Percentiles rank a stretch among this genome's conserved stretches.
phyloP scores from a whole-genome alignment of 306 rosid genomes.

The Bauhinia variegata region DNA sequence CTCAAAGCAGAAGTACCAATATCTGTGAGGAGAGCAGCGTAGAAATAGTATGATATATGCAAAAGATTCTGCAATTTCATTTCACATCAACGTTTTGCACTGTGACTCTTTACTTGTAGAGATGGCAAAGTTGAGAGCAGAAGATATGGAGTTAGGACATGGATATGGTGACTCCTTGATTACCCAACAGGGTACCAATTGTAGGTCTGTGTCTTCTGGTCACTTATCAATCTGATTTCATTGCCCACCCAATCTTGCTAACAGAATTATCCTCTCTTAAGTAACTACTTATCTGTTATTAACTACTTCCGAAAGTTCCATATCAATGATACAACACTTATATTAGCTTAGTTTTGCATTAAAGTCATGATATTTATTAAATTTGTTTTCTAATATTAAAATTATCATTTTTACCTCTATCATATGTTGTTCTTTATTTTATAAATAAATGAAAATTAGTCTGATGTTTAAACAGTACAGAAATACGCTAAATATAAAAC shows the following conservation, averaged over 20 bases:
- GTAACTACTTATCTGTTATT: constrained; percentile 19
- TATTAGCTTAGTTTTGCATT: not conserved
- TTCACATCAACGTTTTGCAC: constrained; percentile 14
- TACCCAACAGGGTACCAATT: not conserved
- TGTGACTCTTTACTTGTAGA: constrained; percentile 26
- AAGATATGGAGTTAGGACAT: not conserved
- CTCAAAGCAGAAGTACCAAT: not conserved
- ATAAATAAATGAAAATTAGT: no score
- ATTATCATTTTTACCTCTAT: constrained; percentile 3
- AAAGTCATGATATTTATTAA: no score
- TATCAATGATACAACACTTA: not conserved
- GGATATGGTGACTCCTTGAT: not conserved
- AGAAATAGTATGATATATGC: not conserved
- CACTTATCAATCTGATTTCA: constrained; percentile 32
- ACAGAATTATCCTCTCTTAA: constrained; percentile 11
- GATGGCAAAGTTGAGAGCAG: constrained; percentile 19
- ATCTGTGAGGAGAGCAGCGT: not conserved
- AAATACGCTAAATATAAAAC: no score
- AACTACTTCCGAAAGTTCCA: constrained; percentile 19
- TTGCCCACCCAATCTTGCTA: constrained; percentile 22
- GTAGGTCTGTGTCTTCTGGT: constrained; percentile 26
- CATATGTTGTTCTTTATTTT: no score
- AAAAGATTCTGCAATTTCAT: constrained; percentile 10
- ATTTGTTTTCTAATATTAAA: no score
- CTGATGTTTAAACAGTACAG: no score